Percentiles rank a stretch among this genome's conserved stretches.
Conservation (phyloP, 1,284 basidiomycete genomes). For the Rhodotorula glutinis region DNA sequence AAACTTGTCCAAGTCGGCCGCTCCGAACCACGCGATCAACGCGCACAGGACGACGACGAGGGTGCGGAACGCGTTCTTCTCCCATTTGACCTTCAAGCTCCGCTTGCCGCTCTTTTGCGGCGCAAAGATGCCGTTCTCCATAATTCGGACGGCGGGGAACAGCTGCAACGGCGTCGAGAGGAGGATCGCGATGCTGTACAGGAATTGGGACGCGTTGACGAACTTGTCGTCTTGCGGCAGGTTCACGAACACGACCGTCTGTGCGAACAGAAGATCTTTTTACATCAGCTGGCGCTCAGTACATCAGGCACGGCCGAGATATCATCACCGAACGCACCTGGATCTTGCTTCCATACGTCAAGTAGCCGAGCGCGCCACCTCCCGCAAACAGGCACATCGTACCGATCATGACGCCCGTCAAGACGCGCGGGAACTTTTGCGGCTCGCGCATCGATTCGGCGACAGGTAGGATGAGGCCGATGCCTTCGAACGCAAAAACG, state of each 20-base stretch:
- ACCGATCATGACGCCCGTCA: slow-evolving; percentile 87
- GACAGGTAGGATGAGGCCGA: slow-evolving; percentile 94
- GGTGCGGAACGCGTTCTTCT: slow-evolving; percentile 88
- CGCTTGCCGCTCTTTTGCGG: slow-evolving; percentile 68
- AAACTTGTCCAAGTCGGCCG: slow-evolving; percentile 92
- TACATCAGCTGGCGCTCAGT: too few species aligned
- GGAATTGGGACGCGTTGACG: slow-evolving; percentile 73
- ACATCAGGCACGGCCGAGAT: too few species aligned
- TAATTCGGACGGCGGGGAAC: slow-evolving; percentile 94
- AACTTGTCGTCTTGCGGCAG: slow-evolving; percentile 78
- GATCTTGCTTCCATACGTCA: slow-evolving; percentile 76
- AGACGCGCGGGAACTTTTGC: slow-evolving; percentile 79
- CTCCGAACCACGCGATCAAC: slow-evolving; percentile 75
- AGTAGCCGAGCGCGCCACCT: slow-evolving; percentile 82
- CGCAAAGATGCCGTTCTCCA: slow-evolving; percentile 94
- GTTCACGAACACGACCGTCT: slow-evolving; percentile 95
- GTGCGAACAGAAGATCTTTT: slow-evolving; percentile 35
- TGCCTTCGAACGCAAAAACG: slow-evolving; percentile 97
- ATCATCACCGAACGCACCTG: slow-evolving; percentile 10
- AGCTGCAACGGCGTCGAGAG: slow-evolving; percentile 92
- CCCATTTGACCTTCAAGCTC: slow-evolving; percentile 59
- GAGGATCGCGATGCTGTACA: slow-evolving; percentile 79
- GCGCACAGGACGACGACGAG: slow-evolving; percentile 71
- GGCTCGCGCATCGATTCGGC: slow-evolving; percentile 92
- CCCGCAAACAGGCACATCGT: slow-evolving; percentile 82